Evolutionary conservation across 2,329 filamentous ascomycete genomes (phyloP), one percentile per base, ranked within the genome.

Genomic region (Chrysoporthe puriensis): DNA sequence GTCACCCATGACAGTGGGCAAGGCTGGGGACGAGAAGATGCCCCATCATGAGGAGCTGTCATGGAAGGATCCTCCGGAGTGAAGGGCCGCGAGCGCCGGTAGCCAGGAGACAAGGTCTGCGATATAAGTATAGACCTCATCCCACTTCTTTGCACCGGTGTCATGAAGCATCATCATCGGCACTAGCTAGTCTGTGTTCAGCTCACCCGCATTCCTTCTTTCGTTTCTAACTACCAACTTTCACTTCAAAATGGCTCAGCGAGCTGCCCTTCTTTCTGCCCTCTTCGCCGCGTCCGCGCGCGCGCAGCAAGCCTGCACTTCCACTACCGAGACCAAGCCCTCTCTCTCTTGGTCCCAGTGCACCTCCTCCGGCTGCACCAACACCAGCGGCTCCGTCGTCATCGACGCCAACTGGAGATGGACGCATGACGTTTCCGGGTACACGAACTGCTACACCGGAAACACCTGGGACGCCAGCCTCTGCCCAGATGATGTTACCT

Each of bases 371-470:
- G 84, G 85, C 68, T 89, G 87, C 79, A 82, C 78, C 36, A 79
- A 76, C 64, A 81, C 85, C 71, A 72, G 74, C 52, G 85, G 83
- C 54, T 83, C 81, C 46, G 80, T 89, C 56, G 84, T 85, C 64
- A 77, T 89, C 72, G 87, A 89, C 70, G 76, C 86, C 73, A 89
- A 88, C 79, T 89, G 86, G 86, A 83, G 87, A 69, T 89, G 87
- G 87, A 79, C 86, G 68, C 86, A 88, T 76, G 75, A 75, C 21
- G 75, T 78, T 63, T 71, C 74, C 5, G 79, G 80, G 63, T 79
- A 76, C 70, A 84, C 80, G 72, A 88, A 88, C 79, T 88, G 85
- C 80, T 88, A 87, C 77, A 81, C 77, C 4, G 85, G 84, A 62
- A 87, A 86, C 76, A 73, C 74, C 60, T 70, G 64, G 75, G 73